Evolutionary conservation across 768 basidiomycete species (phyloP).

Genomic region (Termitomyces sp.): DNA sequence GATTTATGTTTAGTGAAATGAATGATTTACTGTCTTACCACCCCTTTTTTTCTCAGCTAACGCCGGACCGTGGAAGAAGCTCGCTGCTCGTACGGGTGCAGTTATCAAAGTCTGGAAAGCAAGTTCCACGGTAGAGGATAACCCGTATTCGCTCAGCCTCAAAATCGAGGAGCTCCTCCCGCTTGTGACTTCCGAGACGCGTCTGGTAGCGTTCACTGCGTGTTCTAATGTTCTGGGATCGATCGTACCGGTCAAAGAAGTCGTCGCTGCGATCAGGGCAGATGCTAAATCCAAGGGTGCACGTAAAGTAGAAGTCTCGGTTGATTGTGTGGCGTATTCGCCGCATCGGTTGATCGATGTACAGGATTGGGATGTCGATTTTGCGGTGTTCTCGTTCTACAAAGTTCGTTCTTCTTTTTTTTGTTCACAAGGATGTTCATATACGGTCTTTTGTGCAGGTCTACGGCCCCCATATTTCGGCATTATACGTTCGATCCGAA

Average conservation of each 20-base stretch:
- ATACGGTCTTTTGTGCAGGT: constrained; percentile 44
- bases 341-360: constrained; percentile 72
- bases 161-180: constrained; percentile 52
- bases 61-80: constrained; percentile 68
- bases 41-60: too few relatives aligned
- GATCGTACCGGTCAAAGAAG: constrained; percentile 52
- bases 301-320: constrained; percentile 55
- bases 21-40: too few relatives aligned
- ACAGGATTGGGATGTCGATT: constrained; percentile 73
- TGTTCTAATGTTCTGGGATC: constrained; percentile 75
- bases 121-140: constrained; percentile 39
- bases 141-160: constrained; percentile 61
- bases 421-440: too few relatives aligned
- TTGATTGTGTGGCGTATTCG: constrained; percentile 79
- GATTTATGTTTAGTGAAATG: too few relatives aligned
- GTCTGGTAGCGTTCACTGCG: constrained; percentile 67
- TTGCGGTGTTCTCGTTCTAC: constrained; percentile 66
- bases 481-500: constrained; percentile 50
- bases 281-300: constrained; percentile 48
- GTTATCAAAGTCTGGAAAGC: constrained; percentile 56
- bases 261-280: constrained; percentile 44
- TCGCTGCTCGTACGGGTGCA: constrained; percentile 53
- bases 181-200: constrained; percentile 59
- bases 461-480: constrained; percentile 70
- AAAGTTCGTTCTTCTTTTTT: too few relatives aligned